Evolutionary conservation across 2,329 filamentous ascomycete genomes (phyloP).

Genomic region (Neofusicoccum kwambonambiense): DNA sequence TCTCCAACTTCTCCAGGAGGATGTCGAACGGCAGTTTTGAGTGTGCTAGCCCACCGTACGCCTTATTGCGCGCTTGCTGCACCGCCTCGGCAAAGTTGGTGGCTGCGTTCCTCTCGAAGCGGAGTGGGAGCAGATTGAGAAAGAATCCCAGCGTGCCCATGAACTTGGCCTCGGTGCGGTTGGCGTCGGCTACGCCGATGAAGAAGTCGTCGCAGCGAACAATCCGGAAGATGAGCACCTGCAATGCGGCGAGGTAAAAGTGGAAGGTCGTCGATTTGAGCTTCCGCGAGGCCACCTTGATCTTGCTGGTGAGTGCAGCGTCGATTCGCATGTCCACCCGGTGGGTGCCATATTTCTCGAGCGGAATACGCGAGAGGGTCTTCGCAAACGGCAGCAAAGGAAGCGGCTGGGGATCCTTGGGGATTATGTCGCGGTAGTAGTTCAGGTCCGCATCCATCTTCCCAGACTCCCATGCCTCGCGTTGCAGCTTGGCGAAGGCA

Average conservation of each 20-base stretch:
- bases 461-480: no score
- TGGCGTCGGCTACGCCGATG: slow-evolving; percentile 52
- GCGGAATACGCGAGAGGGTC: no score
- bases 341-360: no score
- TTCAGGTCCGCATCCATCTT: no score
- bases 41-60: no score
- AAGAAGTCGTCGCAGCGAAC: slow-evolving; percentile 37
- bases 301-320: neutral
- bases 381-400: no score
- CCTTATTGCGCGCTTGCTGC: no score
- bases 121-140: slow-evolving; percentile 51
- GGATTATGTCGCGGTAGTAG: no score
- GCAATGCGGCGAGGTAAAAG: slow-evolving; percentile 45
- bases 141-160: slow-evolving; percentile 45
- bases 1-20: no score
- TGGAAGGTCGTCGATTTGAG: slow-evolving; percentile 45
- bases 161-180: slow-evolving; percentile 34
- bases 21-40: no score
- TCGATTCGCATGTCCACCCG: neutral
- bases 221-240: slow-evolving; percentile 34
- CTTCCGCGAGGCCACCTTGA: slow-evolving; percentile 10
- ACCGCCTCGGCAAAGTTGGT: no score
- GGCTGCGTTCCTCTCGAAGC: slow-evolving; percentile 4
- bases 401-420: no score
- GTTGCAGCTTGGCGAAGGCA: neutral